Percentiles rank a stretch among this genome's conserved stretches.
These are phyloP conservation scores for Vachellia pachyceras DNA, from an alignment of 306 rosid genomes.

Conservation along the genomic window DNA sequence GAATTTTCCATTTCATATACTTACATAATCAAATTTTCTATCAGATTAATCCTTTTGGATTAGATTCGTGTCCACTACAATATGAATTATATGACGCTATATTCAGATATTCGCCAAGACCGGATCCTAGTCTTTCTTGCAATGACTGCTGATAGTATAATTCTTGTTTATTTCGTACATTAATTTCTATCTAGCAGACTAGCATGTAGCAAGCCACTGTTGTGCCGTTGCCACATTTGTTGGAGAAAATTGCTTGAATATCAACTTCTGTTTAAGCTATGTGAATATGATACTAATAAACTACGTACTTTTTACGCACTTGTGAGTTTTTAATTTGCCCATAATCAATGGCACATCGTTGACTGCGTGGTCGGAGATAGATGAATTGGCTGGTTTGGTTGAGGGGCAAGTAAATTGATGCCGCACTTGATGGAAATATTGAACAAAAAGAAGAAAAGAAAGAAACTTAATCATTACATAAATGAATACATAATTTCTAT, in stretches of 20 bases:
- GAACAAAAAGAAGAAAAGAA: neutral
- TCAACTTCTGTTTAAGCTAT: no score
- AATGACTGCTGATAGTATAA: neutral
- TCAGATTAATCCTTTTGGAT: neutral
- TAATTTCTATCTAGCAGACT: neutral
- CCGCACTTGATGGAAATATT: neutral
- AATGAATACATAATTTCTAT: neutral
- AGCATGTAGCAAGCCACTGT: neutral
- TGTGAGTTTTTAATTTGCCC: neutral
- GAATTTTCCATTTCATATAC: neutral
- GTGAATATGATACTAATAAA: neutral
- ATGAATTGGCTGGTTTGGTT: neutral
- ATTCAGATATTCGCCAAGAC: neutral
- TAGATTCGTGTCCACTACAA: neutral
- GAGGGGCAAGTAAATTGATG: neutral
- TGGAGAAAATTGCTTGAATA: constrained; percentile 4
- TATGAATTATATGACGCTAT: neutral
- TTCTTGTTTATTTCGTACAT: neutral
- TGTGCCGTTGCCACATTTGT: neutral
- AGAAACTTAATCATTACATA: neutral
- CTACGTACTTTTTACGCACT: neutral
- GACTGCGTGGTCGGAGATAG: neutral
- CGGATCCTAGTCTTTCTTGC: neutral
- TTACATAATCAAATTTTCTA: neutral
- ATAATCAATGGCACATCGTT: neutral